phyloP scores from a whole-genome alignment of 805 yeast species.

The Myxozyma vanderwaltii region DNA sequence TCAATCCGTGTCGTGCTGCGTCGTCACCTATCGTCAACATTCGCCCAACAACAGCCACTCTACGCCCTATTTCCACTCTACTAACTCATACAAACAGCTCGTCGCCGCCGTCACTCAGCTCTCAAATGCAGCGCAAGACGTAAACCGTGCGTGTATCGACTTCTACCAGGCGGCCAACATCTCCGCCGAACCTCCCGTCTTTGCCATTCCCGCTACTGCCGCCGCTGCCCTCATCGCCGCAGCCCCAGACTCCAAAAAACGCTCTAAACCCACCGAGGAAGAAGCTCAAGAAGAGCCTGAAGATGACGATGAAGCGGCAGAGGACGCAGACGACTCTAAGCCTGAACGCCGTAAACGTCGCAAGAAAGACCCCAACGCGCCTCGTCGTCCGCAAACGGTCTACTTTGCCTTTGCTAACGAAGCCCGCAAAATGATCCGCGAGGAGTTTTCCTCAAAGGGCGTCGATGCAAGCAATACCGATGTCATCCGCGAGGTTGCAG shows the following conservation, averaged over 20 bases:
- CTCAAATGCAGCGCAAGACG: conserved; percentile 31
- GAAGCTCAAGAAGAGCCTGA: conserved; percentile 25
- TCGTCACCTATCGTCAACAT: neutral
- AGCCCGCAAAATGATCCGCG: conserved; percentile 68
- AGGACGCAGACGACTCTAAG: conserved; percentile 40
- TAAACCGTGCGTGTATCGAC: conserved; percentile 30
- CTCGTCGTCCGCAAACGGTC: conserved; percentile 89
- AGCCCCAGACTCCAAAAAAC: conserved; percentile 25
- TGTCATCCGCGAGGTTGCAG: conserved; percentile 75
- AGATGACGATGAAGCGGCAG: conserved; percentile 33
- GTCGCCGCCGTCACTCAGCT: conserved; percentile 33
- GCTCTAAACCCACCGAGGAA: conserved; percentile 12
- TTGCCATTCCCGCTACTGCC: conserved; percentile 40
- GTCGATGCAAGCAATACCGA: conserved; percentile 65
- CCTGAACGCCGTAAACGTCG: conserved; percentile 44
- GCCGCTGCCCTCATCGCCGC: conserved; percentile 26
- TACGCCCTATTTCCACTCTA: neutral
- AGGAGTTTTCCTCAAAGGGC: conserved; percentile 62
- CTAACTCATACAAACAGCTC: conserved; percentile 18
- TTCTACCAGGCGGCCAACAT: conserved; percentile 28
- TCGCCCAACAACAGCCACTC: neutral
- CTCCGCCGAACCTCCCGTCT: conserved; percentile 40
- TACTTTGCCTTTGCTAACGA: conserved; percentile 78
- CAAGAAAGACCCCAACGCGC: conserved; percentile 89
- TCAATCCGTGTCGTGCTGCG: no score